Base-by-base conservation (phyloP, 2,329 filamentous ascomycete genomes). In the Aspergillus texensis region DNA sequence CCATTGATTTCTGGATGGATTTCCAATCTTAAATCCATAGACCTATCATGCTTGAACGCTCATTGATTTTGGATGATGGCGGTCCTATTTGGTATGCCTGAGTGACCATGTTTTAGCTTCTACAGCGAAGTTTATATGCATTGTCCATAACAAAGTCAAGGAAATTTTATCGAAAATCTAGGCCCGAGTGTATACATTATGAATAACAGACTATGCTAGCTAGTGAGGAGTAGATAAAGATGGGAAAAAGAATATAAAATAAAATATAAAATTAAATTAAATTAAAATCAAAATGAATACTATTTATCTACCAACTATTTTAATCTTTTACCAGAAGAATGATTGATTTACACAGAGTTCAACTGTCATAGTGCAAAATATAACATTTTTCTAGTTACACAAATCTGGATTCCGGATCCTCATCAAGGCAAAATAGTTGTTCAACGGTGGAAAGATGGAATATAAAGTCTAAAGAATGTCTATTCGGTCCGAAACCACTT, bases 391-490 rank as follows among this genome's bases (percentile, higher is more conserved):
- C 65, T 67, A 63, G 63, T 58, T 67, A 69, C 64, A 67, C 55
- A 69, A 56, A 11, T 39, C 50, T n/a, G 64, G 67, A 69, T 70
- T 14, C 60, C 64, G 16, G 67, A 68, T 67, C 67, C 65, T 61
- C 46, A 58, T 56, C 52, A 55, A 55, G 52, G 52, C 52, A 55
- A 55, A 45, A 59, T 61, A 34, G 45, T 24, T 12, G 46, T 58
- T 48, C 55, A 62, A 65, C 48, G 61, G 62, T 63, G 58, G n/a
- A 58, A 34, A 57, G 41, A 57, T 19, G 16, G 46, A 58, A 62
- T 50, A 43, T 36, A 50, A 30, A 52, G 28, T 28, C 36, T 43
- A 61, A 65, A 52, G 60, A 58, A 65, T 26, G 65, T 62, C 60
- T 62, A 60, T 64, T 60, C 62, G 57, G 52, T 63, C 59, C 57